These are phyloP conservation scores for Hapsidospora chrysogenum DNA, from an alignment of 495 filamentous ascomycete species.

Conservation along the genomic window DNA sequence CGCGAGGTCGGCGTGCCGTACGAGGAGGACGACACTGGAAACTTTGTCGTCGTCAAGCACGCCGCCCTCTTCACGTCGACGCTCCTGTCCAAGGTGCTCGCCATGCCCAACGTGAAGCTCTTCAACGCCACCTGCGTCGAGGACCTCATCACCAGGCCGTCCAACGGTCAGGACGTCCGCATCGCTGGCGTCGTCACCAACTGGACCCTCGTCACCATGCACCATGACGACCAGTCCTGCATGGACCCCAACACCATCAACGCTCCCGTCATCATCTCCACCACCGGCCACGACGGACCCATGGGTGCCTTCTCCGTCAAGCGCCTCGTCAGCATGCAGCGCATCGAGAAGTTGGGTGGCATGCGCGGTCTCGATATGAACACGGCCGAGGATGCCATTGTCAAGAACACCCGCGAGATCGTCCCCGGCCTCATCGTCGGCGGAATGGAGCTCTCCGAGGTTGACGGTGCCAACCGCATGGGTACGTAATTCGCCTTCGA, in stretches of 20 bases:
- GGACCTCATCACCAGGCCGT: conserved; percentile 65
- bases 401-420: conserved; percentile 75
- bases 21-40: conserved; percentile 74
- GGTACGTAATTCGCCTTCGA: too few relatives aligned
- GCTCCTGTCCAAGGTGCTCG: conserved; percentile 59
- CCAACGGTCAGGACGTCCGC: conserved; percentile 34
- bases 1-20: conserved; percentile 65
- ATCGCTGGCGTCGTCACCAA: conserved; percentile 85
- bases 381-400: conserved; percentile 75
- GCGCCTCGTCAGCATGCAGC: conserved; percentile 66
- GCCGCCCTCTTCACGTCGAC: conserved; percentile 83
- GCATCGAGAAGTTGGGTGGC: conserved; percentile 65
- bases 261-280: conserved; percentile 67
- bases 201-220: conserved; percentile 81
- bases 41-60: conserved; percentile 84
- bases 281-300: conserved; percentile 80
- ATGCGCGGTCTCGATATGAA: conserved; percentile 91
- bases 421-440: conserved; percentile 78
- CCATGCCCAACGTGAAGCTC: conserved; percentile 81
- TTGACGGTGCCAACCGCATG: conserved; percentile 82
- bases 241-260: conserved; percentile 97
- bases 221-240: conserved; percentile 84
- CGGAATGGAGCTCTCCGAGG: conserved; percentile 83
- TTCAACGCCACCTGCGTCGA: conserved; percentile 89
- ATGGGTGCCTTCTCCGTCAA: conserved; percentile 83